A percentile compares a stretch with the other conserved stretches of the same genome.
phyloP scores from a whole-genome alignment of 441 rosid genomes.

The Pelargonium myrrhifolium region DNA sequence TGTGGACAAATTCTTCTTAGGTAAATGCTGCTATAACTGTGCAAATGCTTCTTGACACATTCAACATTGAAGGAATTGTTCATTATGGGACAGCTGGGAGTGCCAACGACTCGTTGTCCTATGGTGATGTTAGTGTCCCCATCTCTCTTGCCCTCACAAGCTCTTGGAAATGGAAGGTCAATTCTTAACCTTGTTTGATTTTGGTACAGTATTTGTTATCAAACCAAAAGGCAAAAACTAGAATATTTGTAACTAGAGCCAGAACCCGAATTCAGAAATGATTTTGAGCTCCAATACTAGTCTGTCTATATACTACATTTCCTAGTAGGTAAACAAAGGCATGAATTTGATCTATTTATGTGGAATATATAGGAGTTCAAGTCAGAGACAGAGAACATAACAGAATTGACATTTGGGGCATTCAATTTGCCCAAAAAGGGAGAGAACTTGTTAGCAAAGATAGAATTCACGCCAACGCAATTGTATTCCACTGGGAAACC shows the following conservation, averaged over 20 bases:
- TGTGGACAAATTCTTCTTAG: constrained; percentile 3
- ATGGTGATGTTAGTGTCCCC: constrained; percentile 26
- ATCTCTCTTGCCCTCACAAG: constrained; percentile 20
- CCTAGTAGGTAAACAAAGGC: no score
- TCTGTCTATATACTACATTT: no score
- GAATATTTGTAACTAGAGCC: no score
- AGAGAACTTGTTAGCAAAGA: constrained; percentile 24
- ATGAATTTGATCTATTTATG: background rate
- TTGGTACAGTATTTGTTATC: no score
- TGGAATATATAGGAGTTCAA: constrained; percentile 22
- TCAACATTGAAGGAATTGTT: constrained; percentile 22
- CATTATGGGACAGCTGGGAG: constrained; percentile 28
- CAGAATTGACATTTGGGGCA: constrained; percentile 25
- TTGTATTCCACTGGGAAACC: constrained; percentile 19
- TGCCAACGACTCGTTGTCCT: constrained; percentile 12
- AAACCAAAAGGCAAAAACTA: no score
- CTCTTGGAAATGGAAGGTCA: constrained; percentile 27
- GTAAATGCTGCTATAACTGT: constrained; percentile 22
- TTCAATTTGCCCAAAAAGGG: constrained; percentile 27
- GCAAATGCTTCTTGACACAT: constrained; percentile 23
- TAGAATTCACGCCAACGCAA: constrained; percentile 23
- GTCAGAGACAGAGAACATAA: constrained; percentile 19
- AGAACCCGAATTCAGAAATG: no score
- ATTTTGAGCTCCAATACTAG: background rate
- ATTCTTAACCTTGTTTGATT: no score